Base-by-base conservation (phyloP, 208 protist genomes). In the Acanthamoeba quina region DNA sequence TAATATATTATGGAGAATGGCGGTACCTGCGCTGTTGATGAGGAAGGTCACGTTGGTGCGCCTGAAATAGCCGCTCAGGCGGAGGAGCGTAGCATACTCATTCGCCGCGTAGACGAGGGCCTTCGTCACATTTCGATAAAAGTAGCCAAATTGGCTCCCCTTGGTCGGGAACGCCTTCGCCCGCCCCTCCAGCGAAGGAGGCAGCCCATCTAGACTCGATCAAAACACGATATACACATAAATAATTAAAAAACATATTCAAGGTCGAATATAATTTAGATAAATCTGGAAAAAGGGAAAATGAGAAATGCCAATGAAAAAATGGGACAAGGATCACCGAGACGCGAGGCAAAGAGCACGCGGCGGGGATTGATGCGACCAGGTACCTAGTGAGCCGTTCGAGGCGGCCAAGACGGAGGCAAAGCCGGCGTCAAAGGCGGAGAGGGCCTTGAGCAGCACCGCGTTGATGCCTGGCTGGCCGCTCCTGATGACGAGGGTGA, bases 11-110 rank as follows among this genome's bases (percentile, higher is more conserved):
- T n/a, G n/a, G n/a, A n/a, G n/a, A n/a, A n/a, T n/a, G n/a, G n/a
- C n/a, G n/a, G 66, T 31, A 74, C 66, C 66, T 74, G 66, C 66
- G 26, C 29, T 74, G 66, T 74, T 74, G 66, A 74, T 74, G 66
- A 74, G 66, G 5, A 1, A 11, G 31, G 66, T 37, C 10, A 74
- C 66, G 66, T n/a, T 41, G 66, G 31, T n/a, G 26, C 66, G 66
- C 66, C 66, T 11, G 29, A n/a, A n/a, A 11, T n/a, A n/a, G 2
- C 29, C 24, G 31, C 66, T 37, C 29, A 5, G 66, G 31, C 24
- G 66, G 31, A 74, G 66, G 26, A 74, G 24, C 31, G 29, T 37
- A 2, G 66, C 66, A 37, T 74, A 74, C 66, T 74, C 66, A 11
- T 37, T 74, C 19, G 5, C 10, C 29, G 66, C 31, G 66, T 74